A percentile compares a stretch with the other conserved stretches of the same genome.
Evolutionary conservation across 345 rosid species (phyloP).

Genomic region (Citrus inodora): DNA sequence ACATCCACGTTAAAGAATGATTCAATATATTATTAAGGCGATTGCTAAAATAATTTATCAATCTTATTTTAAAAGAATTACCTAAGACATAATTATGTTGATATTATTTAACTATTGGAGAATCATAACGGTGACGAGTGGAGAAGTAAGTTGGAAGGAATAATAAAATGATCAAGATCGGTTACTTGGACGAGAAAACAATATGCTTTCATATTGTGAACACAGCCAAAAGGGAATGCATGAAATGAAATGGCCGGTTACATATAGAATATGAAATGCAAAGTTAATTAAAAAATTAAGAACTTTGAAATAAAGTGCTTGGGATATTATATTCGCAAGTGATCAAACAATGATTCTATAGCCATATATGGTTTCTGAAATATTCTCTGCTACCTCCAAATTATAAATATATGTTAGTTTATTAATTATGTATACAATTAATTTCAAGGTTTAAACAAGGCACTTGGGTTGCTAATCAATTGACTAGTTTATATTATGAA

Average conservation of each 20-base stretch:
- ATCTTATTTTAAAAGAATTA: no score
- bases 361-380: constrained; percentile 1
- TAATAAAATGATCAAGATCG: background rate
- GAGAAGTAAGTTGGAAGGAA: background rate
- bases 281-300: background rate
- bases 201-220: constrained; percentile 1
- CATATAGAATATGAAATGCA: background rate
- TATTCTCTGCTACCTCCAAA: background rate
- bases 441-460: background rate
- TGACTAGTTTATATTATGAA: background rate
- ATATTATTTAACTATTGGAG: background rate
- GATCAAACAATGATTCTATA: constrained; percentile 8
- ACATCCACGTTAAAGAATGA: no score
- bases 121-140: background rate
- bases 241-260: constrained; percentile 7
- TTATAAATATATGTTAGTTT: background rate
- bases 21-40: no score
- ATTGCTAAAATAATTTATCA: no score
- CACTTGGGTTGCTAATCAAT: background rate
- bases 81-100: background rate
- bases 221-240: background rate
- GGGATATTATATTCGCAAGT: background rate
- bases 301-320: background rate
- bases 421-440: background rate
- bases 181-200: background rate